phyloP scores from a whole-genome alignment of 345 rosid genomes.

The Ceriops zippeliana region DNA sequence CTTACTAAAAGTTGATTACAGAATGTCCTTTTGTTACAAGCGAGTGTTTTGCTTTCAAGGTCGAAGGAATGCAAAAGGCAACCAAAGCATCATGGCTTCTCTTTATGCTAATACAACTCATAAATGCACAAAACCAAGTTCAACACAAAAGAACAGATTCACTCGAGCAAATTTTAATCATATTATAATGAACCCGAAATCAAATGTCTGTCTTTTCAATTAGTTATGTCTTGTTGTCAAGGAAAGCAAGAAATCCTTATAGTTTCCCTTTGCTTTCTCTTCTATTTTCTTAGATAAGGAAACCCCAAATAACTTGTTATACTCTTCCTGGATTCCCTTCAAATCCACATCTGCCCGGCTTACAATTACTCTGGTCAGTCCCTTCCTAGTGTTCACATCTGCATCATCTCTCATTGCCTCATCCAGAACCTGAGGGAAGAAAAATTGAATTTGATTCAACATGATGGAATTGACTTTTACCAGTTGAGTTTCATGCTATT shows the following conservation, averaged over 20 bases:
- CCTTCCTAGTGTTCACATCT: slow-evolving; percentile 51
- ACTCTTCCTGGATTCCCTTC: slow-evolving; percentile 51
- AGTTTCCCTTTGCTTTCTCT: slow-evolving; percentile 64
- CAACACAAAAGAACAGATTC: background rate
- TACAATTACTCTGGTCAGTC: slow-evolving; percentile 65
- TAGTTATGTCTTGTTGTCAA: slow-evolving; percentile 44
- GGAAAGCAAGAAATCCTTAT: slow-evolving; percentile 64
- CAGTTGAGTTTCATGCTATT: background rate
- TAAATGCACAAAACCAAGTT: background rate
- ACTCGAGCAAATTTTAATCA: slow-evolving; percentile 1
- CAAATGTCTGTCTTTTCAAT: slow-evolving; percentile 7
- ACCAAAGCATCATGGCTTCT: background rate
- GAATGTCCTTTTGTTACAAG: background rate
- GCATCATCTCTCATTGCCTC: slow-evolving; percentile 46
- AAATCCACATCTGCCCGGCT: slow-evolving; percentile 66
- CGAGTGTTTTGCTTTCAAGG: background rate
- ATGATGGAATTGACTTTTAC: background rate
- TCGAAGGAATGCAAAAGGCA: background rate
- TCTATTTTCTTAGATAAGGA: slow-evolving; percentile 43
- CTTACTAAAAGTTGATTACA: no score
- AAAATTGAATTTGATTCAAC: background rate
- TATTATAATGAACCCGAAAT: slow-evolving; percentile 1
- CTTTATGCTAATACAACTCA: background rate
- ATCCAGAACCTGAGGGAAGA: slow-evolving; percentile 50
- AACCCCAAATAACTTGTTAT: slow-evolving; percentile 38